Evolutionary conservation across 768 basidiomycete species (phyloP).

Genomic region (Leccinum arenicola): DNA sequence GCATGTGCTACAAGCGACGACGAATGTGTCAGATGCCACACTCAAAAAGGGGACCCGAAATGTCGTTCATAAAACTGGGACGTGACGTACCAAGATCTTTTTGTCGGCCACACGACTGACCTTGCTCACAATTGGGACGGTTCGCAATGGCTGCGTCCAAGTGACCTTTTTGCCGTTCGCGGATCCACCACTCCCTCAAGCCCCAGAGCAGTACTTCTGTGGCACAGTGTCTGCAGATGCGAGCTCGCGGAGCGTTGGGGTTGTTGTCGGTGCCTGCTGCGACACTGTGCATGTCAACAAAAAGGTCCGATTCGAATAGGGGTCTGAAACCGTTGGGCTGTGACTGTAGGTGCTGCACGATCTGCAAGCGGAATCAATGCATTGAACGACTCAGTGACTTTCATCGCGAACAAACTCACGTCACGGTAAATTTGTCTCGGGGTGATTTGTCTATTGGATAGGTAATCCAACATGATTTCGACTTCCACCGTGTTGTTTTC

Average conservation of each 20-base stretch:
- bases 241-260: conserved; percentile 54
- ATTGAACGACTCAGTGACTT: conserved; percentile 4
- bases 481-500: conserved; percentile 76
- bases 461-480: conserved; percentile 81
- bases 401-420: conserved; percentile 38
- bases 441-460: conserved; percentile 56
- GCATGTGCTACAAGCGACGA: conserved; percentile 53
- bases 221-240: conserved; percentile 71
- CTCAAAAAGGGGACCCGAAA: background rate
- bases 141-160: conserved; percentile 51
- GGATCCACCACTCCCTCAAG: conserved; percentile 78
- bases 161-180: conserved; percentile 70
- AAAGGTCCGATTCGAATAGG: conserved; percentile 68
- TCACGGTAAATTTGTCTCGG: conserved; percentile 78
- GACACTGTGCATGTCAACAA: conserved; percentile 64
- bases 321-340: conserved; percentile 63
- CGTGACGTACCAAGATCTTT: conserved; percentile 57
- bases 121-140: conserved; percentile 69
- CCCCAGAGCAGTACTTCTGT: conserved; percentile 75
- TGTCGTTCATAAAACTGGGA: background rate
- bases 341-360: conserved; percentile 56
- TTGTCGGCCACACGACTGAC: conserved; percentile 56
- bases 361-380: conserved; percentile 39
- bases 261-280: conserved; percentile 54
- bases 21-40: conserved; percentile 10